Base-by-base conservation (phyloP, 2,329 filamentous ascomycete genomes). In the Apiospora marii region DNA sequence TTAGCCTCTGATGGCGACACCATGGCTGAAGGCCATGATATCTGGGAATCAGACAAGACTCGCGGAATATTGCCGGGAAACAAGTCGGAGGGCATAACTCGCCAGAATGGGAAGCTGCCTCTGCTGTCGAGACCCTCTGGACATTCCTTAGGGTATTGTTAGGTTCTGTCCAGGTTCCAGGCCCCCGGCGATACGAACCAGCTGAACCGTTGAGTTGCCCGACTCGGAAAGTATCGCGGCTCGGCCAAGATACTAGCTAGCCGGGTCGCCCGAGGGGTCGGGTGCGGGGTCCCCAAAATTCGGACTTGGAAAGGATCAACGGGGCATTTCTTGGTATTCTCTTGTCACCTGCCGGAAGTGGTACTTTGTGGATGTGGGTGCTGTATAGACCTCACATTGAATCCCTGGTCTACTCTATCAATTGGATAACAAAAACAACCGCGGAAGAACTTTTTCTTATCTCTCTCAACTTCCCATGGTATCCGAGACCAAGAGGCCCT, bases 301-400 rank as follows among this genome's bases (percentile, higher is more conserved):
- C 22, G 58, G 58, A 64, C 58, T 64, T 64, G 58, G 58, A 64
- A n/a, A 64, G 22, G 58, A 64, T 64, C 58, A 64, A 13, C 58
- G 34, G 34, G 34, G 58, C 58, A 6, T 10, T 41, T 14, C 58
- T 64, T 64, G 34, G 53, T 13, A 41, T 41, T 64, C 7, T 64
- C 58, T 64, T 64, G 34, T 64, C 58, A 64, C 58, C 58, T 64
- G 58, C 58, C 34, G 58, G 10, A 64, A 64, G 3, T 24, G 58
- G 58, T n/a, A 49, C 46, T 49, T 49, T 49, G 46, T 49, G 46
- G 19, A 49, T n/a, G 44, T 46, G 46, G 13, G 43, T 44, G 16
- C 16, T 44, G 43, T 44, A 16, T 16, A 12, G 16, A 44, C 14
- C 14, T 12, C 12, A 41, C 16, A 14, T 44, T 44, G 43, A 16